Evolutionary conservation across 2,329 filamentous ascomycete genomes (phyloP), one percentile per base, ranked within the genome.

Genomic region (Alternaria sp.): DNA sequence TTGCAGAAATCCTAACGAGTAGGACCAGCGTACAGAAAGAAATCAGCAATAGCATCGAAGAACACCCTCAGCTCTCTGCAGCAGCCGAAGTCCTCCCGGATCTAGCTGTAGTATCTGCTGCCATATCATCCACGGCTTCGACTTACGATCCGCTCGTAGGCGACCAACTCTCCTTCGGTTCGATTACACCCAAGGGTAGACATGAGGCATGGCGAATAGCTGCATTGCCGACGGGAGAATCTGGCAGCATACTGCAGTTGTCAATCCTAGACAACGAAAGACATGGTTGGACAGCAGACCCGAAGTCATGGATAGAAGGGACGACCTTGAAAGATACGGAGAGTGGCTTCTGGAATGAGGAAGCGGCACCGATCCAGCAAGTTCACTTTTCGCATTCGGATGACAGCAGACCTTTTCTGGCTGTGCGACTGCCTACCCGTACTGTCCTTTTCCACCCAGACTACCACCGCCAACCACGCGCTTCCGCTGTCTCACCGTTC

Each of bases 241-340:
- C 83, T 14, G 87, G 88, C 2, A 86, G 89, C 66, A 78, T 87
- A 2, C 78, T 93, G 10, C 86, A 87, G 3, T 72, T 93, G 3
- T 77, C 85, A 5, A 81, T 82, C 7, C 75, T 90, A 5, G 80
- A 82, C 4, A 75, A 83, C 21, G 84, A 87, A 51, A 81, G 80
- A 51, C 87, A 86, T 79, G 82, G 83, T n/a, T 91, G 89, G 88
- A 78, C 75, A 79, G 4, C 44, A 20, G 78, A 85, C 37, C 79
- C 80, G 37, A 82, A 82, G 43, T 75, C 82, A 1, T 83, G 81
- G 55, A 74, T 91, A 23, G 79, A 82, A 15, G 79, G 88, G 1
- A 82, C 82, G 6, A 79, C 80, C 0, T 72, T 85, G 73, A 55
- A 46, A 18, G 61, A 67, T 5, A 65, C 87, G 82, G 71, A 86